These are phyloP conservation scores for Babesia divergens DNA, from an alignment of 169 alveolate species.

Conservation along the genomic window DNA sequence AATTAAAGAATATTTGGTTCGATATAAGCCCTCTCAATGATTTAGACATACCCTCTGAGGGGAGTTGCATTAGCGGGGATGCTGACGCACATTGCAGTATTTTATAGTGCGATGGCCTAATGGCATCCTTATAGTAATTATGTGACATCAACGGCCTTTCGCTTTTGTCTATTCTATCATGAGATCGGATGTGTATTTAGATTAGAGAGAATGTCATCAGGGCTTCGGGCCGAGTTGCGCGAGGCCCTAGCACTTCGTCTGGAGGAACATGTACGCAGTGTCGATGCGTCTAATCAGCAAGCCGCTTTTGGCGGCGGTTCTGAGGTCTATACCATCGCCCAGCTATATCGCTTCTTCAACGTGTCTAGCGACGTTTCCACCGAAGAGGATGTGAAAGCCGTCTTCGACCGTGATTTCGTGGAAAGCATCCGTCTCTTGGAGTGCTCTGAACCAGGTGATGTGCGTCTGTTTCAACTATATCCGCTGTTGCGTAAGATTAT, in stretches of 20 bases:
- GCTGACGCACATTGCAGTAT: too few relatives aligned
- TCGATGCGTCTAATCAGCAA: neutral
- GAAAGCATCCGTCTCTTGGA: constrained; percentile 8
- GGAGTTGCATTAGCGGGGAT: too few relatives aligned
- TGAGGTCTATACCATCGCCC: neutral
- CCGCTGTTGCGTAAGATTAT: constrained; percentile 47
- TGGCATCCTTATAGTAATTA: too few relatives aligned
- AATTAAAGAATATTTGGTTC: too few relatives aligned
- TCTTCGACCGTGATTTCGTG: constrained; percentile 17
- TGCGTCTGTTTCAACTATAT: constrained; percentile 11
- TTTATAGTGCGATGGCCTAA: too few relatives aligned
- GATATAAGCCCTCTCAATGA: too few relatives aligned
- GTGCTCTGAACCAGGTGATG: neutral
- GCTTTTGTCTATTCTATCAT: too few relatives aligned
- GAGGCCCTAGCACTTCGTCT: constrained; percentile 7
- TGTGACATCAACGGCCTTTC: too few relatives aligned
- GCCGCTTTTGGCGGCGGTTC: neutral
- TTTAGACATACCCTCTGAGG: too few relatives aligned
- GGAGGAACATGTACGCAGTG: neutral
- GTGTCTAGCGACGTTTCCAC: constrained; percentile 17
- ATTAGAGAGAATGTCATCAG: neutral
- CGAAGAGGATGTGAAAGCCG: neutral
- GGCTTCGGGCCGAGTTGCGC: neutral
- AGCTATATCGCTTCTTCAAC: constrained; percentile 23
- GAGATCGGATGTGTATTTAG: neutral